Evolutionary conservation across 1,284 basidiomycete genomes (phyloP), one percentile per base, ranked within the genome.

Genomic region (Kalmanozyma brasiliensis): DNA sequence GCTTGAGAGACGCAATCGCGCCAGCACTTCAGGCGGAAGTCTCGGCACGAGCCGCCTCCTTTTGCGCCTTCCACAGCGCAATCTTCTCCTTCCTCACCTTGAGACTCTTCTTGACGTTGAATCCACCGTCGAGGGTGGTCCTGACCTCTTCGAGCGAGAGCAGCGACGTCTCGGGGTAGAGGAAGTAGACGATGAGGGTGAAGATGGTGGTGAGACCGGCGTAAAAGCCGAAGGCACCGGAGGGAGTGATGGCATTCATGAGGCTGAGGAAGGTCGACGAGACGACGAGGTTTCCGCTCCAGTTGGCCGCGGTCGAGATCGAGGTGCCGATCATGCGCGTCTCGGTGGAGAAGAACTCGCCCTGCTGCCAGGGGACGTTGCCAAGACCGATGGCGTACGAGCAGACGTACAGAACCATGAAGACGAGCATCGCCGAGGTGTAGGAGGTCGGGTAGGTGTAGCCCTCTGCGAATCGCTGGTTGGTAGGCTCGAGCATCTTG

Each of bases 291-390:
- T 93, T 93, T 35, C 70, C 86, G n/a, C 84, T 86, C 91, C 91
- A 92, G 83, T 92, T 92, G 29, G 87, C 89, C 4, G 90, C 88
- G 0, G 91, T 92, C n/a, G 88, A 86, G 60, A 92, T 85, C 3
- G 89, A 67, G 35, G 72, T 65, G 20, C 91, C 91, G 43, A 93
- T 87, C 3, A 91, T 91, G 52, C 91, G 87, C 8, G 92, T 90
- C 48, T 83, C 79, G 24, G 82, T 74, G 4, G 78, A 85, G 83
- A 92, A 92, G 23, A 93, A 86, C 80, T 93, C 91, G 61, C 90
- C 90, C 79, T 93, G 91, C 76, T 92, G 90, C 91, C 91, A 93
- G 0, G 91, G 91, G 0, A 92, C 89, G 76, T 92, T 92, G 8
- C 87, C 88, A 8, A 81, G 76, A 37, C 82, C 82, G 9, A 76